Percentiles rank a stretch among this genome's conserved stretches.
Conservation (phyloP, 1,284 basidiomycete species). For the Puccinia brachypodii region DNA sequence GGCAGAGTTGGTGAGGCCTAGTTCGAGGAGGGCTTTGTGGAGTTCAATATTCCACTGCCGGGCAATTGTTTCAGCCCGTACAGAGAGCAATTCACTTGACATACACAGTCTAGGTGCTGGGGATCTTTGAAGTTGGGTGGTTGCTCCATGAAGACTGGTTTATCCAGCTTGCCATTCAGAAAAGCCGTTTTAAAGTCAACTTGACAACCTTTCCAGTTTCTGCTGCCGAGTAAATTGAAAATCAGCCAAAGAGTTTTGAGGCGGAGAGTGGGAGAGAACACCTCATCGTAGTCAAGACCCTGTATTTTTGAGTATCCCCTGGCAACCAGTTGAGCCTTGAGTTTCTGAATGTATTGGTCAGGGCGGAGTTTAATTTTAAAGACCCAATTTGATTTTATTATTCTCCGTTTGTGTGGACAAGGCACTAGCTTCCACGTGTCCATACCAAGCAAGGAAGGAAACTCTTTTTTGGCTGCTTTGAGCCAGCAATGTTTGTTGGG, state of each 20-base stretch:
- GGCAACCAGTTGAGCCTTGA: not conserved
- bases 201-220: not conserved
- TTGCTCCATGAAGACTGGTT: not conserved
- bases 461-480: not conserved
- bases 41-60: slow-evolving; percentile 16
- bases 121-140: not conserved
- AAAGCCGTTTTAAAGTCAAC: no score
- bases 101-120: not conserved
- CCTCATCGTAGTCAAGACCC: slow-evolving; percentile 1
- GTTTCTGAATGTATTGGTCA: not conserved
- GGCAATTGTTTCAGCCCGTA: slow-evolving; percentile 11
- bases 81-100: not conserved
- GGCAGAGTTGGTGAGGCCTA: not conserved
- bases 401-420: not conserved
- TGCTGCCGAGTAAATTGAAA: not conserved
- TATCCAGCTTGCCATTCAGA: slow-evolving; percentile 10
- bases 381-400: not conserved
- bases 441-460: not conserved
- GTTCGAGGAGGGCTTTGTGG: not conserved
- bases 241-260: not conserved
- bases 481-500: not conserved
- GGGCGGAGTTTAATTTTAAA: not conserved
- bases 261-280: not conserved
- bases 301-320: not conserved
- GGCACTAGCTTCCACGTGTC: not conserved